Percentiles rank a stretch among this genome's conserved stretches.
Conservation (phyloP, 306 rosid genomes). For the Vigna trinervia region DNA sequence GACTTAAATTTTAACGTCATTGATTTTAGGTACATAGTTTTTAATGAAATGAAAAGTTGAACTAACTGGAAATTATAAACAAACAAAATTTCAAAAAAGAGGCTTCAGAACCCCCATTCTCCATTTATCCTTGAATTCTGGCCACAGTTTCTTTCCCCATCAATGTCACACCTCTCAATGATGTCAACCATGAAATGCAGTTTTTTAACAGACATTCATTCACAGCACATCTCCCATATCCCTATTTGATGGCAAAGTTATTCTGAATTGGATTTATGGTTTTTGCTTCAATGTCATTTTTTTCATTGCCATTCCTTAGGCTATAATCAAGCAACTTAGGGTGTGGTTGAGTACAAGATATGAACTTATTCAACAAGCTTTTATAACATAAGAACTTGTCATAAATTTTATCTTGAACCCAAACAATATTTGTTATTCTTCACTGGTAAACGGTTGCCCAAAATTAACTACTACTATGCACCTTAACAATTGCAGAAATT, state of each 20-base stretch:
- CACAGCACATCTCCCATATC: not conserved
- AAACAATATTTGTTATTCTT: not conserved
- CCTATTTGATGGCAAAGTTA: not conserved
- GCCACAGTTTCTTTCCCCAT: not conserved
- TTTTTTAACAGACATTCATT: not conserved
- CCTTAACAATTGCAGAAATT: constrained; percentile 3
- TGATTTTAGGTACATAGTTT: not conserved
- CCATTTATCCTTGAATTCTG: not conserved
- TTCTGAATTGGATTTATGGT: not conserved
- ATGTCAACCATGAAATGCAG: constrained; percentile 11
- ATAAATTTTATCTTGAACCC: not conserved
- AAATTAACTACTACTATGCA: constrained; percentile 11
- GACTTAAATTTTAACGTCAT: not conserved
- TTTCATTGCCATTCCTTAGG: not conserved
- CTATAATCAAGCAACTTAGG: not conserved
- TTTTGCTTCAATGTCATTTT: not conserved
- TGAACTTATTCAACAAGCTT: not conserved
- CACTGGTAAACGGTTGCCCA: not conserved
- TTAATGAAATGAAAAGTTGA: constrained; percentile 21
- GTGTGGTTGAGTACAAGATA: not conserved
- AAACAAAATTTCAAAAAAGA: not conserved
- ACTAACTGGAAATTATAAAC: not conserved
- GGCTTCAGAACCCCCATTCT: not conserved
- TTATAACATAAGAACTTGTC: not conserved
- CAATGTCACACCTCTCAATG: not conserved